Evolutionary conservation across 139 green algal genomes (phyloP).

Genomic region (Chlorella sorokiniana): DNA sequence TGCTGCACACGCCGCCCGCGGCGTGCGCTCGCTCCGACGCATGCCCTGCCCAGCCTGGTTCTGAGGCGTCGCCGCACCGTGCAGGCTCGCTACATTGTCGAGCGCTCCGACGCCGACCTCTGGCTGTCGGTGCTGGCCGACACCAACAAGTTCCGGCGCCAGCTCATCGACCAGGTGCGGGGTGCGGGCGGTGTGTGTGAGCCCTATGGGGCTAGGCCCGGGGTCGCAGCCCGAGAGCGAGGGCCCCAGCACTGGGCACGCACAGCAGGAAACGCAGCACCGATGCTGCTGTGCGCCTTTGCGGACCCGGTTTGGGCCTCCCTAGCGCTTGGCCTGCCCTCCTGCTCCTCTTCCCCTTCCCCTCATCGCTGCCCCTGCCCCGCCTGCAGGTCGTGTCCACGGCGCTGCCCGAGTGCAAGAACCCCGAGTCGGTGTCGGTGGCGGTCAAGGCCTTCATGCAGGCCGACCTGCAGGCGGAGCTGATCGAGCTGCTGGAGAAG

Average conservation of each 20-base stretch:
- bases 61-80: too few species aligned
- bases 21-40: not conserved
- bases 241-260: too few species aligned
- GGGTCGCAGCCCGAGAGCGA: too few species aligned
- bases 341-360: not conserved
- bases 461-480: constrained; percentile 92
- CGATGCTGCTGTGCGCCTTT: too few species aligned
- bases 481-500: constrained; percentile 99
- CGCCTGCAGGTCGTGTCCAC: constrained; percentile 90
- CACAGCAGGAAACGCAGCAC: too few species aligned
- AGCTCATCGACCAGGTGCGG: constrained; percentile 82
- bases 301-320: not conserved
- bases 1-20: not conserved
- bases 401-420: constrained; percentile 96
- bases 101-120: constrained; percentile 89
- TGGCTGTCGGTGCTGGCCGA: constrained; percentile 93
- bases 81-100: constrained; percentile 96
- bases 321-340: not conserved
- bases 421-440: constrained; percentile 96
- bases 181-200: not conserved
- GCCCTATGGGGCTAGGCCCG: too few species aligned
- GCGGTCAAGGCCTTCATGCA: constrained; percentile 99
- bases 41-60: not conserved
- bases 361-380: not conserved
- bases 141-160: constrained; percentile 83